A percentile compares a stretch with the other conserved stretches of the same genome.
These are phyloP conservation scores for Tuber calosporum DNA, from an alignment of 495 filamentous ascomycete species.

Conservation along the genomic window DNA sequence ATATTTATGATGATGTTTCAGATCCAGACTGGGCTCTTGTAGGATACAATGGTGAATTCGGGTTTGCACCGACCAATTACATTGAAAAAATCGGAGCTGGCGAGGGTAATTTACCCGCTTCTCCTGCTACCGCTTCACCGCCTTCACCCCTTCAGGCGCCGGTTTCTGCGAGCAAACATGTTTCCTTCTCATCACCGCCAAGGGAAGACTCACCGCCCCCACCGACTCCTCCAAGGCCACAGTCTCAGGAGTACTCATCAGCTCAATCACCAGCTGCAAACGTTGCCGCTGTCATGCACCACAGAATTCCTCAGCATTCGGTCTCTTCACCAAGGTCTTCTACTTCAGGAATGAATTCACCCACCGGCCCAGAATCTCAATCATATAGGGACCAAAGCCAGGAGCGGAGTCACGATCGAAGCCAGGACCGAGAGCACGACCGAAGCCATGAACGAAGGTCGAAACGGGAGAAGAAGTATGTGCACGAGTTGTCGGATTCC, in stretches of 20 bases:
- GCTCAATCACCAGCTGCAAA: slow-evolving; percentile 24
- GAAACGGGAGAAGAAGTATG: slow-evolving; percentile 15
- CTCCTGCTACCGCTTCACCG: slow-evolving; percentile 20
- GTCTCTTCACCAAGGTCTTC: slow-evolving; percentile 29
- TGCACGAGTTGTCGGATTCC: slow-evolving; percentile 26
- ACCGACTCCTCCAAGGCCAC: slow-evolving; percentile 35
- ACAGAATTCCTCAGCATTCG: slow-evolving; percentile 24
- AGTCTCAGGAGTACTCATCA: slow-evolving; percentile 21
- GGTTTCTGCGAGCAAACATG: slow-evolving; percentile 30
- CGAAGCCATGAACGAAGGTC: slow-evolving; percentile 6
- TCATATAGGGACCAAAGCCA: slow-evolving; percentile 20
- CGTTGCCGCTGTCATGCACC: slow-evolving; percentile 32
- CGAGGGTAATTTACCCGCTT: slow-evolving; percentile 38
- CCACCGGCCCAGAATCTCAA: slow-evolving; percentile 23
- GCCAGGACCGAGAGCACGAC: background rate
- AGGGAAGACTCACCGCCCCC: slow-evolving; percentile 33
- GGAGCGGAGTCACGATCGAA: slow-evolving; percentile 16
- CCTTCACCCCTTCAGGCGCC: slow-evolving; percentile 12
- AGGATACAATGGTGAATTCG: slow-evolving; percentile 74
- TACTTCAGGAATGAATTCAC: slow-evolving; percentile 19
- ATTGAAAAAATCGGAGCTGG: slow-evolving; percentile 58
- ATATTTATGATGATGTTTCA: slow-evolving; percentile 72
- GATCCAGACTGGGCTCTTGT: slow-evolving; percentile 97
- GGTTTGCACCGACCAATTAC: slow-evolving; percentile 96
- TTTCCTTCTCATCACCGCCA: slow-evolving; percentile 37